Percentiles rank a stretch among this genome's conserved stretches.
These are phyloP conservation scores for Xylariaceae sp. DNA, from an alignment of 2,329 filamentous ascomycete species.

Conservation along the genomic window DNA sequence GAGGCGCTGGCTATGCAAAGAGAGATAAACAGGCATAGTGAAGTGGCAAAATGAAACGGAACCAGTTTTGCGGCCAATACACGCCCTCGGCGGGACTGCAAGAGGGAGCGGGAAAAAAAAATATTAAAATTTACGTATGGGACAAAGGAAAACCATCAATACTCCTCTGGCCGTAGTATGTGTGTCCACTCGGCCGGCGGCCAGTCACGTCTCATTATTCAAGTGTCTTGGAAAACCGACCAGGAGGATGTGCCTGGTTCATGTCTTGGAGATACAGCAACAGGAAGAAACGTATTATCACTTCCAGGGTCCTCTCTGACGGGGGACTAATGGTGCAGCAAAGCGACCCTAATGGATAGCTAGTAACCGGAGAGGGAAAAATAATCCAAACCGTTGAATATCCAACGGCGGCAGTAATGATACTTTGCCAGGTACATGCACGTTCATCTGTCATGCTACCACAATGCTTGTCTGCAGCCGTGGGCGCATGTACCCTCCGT, in stretches of 20 bases:
- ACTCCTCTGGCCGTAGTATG: constrained; percentile 25
- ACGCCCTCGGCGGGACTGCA: constrained; percentile 42
- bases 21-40: constrained; percentile 43
- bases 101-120: constrained; percentile 19
- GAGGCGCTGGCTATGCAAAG: constrained; percentile 47
- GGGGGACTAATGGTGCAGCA: constrained; percentile 49
- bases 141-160: constrained; percentile 28
- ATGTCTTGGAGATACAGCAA: constrained; percentile 34
- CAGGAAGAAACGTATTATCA: constrained; percentile 36
- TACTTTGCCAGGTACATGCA: constrained; percentile 42
- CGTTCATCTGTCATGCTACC: constrained; percentile 46
- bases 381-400: constrained; percentile 33
- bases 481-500: constrained; percentile 41
- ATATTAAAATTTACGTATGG: constrained; percentile 7
- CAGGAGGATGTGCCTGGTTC: constrained; percentile 47
- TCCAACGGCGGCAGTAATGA: constrained; percentile 29
- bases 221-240: constrained; percentile 34
- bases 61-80: constrained; percentile 49
- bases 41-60: constrained; percentile 52
- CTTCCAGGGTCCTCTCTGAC: constrained; percentile 39
- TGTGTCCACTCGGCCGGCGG: constrained; percentile 36
- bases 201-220: constrained; percentile 34
- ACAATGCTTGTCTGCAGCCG: constrained; percentile 41
- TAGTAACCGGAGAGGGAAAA: constrained; percentile 42
- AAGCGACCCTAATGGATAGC: constrained; percentile 41